These are phyloP conservation scores for Vitis cinerea DNA, from an alignment of 164 flowering plant genomes.

Conservation along the genomic window DNA sequence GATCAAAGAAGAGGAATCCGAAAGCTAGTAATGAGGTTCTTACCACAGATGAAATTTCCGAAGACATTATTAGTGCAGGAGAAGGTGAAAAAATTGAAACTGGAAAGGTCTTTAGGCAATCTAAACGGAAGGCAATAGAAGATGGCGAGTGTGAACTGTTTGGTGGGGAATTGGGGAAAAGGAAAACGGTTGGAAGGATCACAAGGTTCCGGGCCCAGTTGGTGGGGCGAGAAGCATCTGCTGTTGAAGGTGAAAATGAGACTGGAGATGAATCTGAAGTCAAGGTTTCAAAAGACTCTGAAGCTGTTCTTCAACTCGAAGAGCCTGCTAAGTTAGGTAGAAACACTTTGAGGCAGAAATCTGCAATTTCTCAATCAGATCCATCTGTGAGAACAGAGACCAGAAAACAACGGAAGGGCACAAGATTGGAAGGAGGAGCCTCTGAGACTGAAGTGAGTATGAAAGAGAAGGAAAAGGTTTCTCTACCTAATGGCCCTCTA, in stretches of 20 bases:
- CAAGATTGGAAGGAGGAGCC: not conserved
- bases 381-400: not conserved
- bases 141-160: not conserved
- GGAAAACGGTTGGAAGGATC: not conserved
- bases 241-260: not conserved
- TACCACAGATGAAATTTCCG: not conserved
- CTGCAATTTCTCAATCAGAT: not conserved
- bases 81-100: not conserved
- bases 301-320: constrained; percentile 1
- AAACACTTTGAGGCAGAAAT: constrained; percentile 1
- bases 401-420: not conserved
- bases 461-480: not conserved
- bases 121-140: constrained; percentile 7
- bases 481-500: not conserved
- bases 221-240: not conserved
- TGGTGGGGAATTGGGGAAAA: not conserved
- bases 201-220: not conserved
- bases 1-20: not conserved
- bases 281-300: not conserved
- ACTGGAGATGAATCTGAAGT: not conserved
- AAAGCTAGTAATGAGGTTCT: not conserved
- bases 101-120: not conserved
- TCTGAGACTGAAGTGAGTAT: not conserved
- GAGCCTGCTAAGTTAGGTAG: constrained; percentile 6
- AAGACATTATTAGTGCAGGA: not conserved